These are phyloP conservation scores for Penicillium vulpinum DNA, from an alignment of 2,329 filamentous ascomycete genomes.

Conservation along the genomic window DNA sequence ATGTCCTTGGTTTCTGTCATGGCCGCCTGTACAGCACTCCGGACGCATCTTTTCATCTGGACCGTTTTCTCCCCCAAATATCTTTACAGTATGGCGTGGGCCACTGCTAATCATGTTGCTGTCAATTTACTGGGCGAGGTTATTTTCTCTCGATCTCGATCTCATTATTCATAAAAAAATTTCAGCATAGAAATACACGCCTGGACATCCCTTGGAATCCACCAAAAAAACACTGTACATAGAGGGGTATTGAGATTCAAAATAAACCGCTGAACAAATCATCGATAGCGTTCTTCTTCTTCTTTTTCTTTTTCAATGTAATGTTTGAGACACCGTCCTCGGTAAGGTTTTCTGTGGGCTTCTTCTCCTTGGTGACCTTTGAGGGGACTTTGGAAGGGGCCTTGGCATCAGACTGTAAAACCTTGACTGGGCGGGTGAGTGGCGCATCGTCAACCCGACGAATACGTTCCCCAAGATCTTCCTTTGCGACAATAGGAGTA, in stretches of 20 bases:
- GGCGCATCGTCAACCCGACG: constrained; percentile 14
- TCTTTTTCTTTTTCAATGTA: constrained; percentile 51
- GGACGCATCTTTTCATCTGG: constrained; percentile 96
- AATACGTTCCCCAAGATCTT: constrained; percentile 30
- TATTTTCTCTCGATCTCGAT: constrained; percentile 10
- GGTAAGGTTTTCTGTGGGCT: not conserved
- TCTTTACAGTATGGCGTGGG: constrained; percentile 89
- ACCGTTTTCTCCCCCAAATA: constrained; percentile 98
- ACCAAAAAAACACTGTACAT: not conserved
- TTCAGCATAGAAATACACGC: not conserved
- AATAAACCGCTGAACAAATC: constrained; percentile 67
- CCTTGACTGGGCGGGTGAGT: not conserved
- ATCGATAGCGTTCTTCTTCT: constrained; percentile 67
- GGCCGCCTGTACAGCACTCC: constrained; percentile 78
- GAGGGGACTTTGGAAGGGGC: not conserved
- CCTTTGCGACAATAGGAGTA: constrained; percentile 7
- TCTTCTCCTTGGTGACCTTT: not conserved
- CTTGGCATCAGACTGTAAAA: not conserved
- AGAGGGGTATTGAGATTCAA: constrained; percentile 18
- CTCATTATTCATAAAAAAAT: not conserved
- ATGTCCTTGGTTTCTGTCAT: constrained; percentile 72
- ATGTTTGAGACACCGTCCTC: constrained; percentile 1
- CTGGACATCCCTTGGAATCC: not conserved
- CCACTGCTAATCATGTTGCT: constrained; percentile 73
- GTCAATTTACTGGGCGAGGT: constrained; percentile 65